Percentiles rank a stretch among this genome's conserved stretches.
Evolutionary conservation across 176 grass and related monocot genomes (phyloP).

Genomic region (Aegilops longissima): DNA sequence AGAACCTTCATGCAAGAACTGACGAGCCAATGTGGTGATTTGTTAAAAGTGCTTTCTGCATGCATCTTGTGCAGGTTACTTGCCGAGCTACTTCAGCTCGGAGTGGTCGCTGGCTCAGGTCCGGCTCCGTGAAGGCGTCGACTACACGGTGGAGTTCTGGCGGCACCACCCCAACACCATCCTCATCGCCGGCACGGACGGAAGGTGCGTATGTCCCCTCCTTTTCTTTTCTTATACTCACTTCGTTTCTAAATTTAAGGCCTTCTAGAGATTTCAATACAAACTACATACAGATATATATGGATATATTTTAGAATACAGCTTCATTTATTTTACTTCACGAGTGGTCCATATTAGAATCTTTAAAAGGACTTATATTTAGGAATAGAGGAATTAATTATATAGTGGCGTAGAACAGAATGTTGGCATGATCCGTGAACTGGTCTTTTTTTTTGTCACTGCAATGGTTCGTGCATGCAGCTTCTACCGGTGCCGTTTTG

Average conservation of each 20-base stretch:
- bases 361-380: too few species aligned
- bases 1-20: too few species aligned
- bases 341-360: too few species aligned
- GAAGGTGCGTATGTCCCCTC: slow-evolving; percentile 47
- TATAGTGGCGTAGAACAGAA: too few species aligned
- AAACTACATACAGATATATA: too few species aligned
- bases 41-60: not conserved
- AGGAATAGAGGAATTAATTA: too few species aligned
- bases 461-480: slow-evolving; percentile 33
- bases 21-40: not conserved
- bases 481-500: slow-evolving; percentile 82
- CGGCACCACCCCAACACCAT: slow-evolving; percentile 45
- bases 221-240: too few species aligned
- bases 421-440: not conserved
- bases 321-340: too few species aligned
- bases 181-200: slow-evolving; percentile 76
- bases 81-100: slow-evolving; percentile 62
- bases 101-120: slow-evolving; percentile 72
- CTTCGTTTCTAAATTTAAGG: too few species aligned
- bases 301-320: too few species aligned
- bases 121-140: slow-evolving; percentile 45
- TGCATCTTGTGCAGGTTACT: slow-evolving; percentile 31
- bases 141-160: slow-evolving; percentile 67
- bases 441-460: not conserved
- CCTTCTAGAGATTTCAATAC: too few species aligned